A percentile compares a stretch with the other conserved stretches of the same genome.
Conservation (phyloP, 1,284 basidiomycete species). For the Puccinia triticina region DNA sequence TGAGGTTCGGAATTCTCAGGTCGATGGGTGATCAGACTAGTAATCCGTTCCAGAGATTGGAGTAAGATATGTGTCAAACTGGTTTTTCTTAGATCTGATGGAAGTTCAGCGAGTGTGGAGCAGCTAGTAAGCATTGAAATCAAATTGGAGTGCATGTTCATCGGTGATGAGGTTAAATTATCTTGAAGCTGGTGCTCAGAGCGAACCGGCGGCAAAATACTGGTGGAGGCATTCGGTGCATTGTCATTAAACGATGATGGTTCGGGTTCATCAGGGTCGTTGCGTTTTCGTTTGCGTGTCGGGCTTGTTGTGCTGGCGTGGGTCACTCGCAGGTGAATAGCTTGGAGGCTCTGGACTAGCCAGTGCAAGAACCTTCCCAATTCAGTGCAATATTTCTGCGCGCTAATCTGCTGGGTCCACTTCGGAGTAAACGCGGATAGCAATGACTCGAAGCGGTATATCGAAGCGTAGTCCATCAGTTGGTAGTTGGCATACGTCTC, state of each 20-base stretch:
- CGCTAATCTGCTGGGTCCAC: conserved; percentile 19
- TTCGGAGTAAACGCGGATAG: conserved; percentile 27
- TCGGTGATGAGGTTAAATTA: background rate
- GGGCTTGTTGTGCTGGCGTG: too few species aligned
- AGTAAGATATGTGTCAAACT: conserved; percentile 21
- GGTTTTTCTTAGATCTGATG: background rate
- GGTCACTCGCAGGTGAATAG: conserved; percentile 13
- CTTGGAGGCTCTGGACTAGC: conserved; percentile 22
- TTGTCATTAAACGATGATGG: background rate
- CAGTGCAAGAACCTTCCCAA: conserved; percentile 39
- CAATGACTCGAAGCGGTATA: conserved; percentile 32
- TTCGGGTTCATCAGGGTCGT: background rate
- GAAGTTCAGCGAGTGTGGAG: conserved; percentile 6
- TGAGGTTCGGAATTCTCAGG: background rate
- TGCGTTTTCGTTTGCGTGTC: conserved; percentile 28
- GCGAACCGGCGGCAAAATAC: background rate
- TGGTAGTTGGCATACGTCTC: conserved; percentile 32
- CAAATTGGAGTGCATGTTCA: background rate
- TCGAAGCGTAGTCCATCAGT: conserved; percentile 37
- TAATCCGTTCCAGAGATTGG: conserved; percentile 41
- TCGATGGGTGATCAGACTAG: conserved; percentile 9
- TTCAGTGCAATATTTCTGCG: conserved; percentile 10
- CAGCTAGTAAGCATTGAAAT: conserved; percentile 32
- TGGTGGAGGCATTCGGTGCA: background rate
- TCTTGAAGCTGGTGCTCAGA: background rate